Conservation (phyloP, 2,329 filamentous ascomycete genomes). For the Hypoxylon sp. region DNA sequence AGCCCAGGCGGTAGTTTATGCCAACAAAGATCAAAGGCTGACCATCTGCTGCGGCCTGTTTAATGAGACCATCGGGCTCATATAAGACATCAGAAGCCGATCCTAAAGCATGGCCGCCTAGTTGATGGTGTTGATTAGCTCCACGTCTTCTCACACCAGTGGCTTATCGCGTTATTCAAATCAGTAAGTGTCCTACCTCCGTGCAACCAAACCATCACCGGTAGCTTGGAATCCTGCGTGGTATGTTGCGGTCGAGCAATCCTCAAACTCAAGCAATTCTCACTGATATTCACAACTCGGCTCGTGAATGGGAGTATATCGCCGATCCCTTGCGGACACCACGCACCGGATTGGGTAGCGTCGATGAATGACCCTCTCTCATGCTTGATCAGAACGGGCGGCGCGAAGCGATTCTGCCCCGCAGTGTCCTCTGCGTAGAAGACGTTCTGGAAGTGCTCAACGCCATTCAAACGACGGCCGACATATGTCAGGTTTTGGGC, state of each 20-base stretch:
- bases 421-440: constrained; percentile 51
- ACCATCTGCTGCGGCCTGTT: constrained; percentile 38
- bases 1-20: constrained; percentile 46
- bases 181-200: constrained; percentile 35
- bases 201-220: constrained; percentile 46
- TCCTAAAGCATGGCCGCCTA: constrained; percentile 46
- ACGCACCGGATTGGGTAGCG: constrained; percentile 48
- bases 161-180: too few species aligned
- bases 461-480: constrained; percentile 43
- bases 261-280: constrained; percentile 46
- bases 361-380: constrained; percentile 43
- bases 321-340: constrained; percentile 48
- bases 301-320: constrained; percentile 44
- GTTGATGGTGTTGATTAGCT: neutral
- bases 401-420: constrained; percentile 50
- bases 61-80: constrained; percentile 44
- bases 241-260: constrained; percentile 41
- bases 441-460: constrained; percentile 53
- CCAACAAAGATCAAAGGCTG: constrained; percentile 44
- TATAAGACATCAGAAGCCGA: constrained; percentile 44
- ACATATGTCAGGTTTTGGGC: constrained; percentile 43
- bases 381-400: constrained; percentile 45
- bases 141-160: too few species aligned
- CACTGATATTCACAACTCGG: constrained; percentile 43
- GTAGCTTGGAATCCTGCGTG: constrained; percentile 31